These are phyloP conservation scores for Porodaedalea pini DNA, from an alignment of 1,284 basidiomycete species.

Conservation along the genomic window DNA sequence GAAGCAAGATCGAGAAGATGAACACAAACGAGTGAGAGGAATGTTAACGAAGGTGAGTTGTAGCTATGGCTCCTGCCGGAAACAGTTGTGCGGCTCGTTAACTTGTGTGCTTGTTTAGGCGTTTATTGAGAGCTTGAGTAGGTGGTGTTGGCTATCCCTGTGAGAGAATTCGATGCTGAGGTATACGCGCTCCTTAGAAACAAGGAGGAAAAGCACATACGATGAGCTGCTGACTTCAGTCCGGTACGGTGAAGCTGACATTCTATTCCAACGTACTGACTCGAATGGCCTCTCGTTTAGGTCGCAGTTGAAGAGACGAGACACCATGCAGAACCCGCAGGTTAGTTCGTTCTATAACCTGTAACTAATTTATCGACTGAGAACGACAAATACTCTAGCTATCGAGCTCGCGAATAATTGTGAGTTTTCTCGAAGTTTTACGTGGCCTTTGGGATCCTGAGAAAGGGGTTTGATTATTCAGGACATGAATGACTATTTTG, in stretches of 20 bases:
- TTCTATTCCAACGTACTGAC: background rate
- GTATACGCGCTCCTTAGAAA: slow-evolving; percentile 1
- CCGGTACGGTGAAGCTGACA: background rate
- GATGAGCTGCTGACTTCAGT: slow-evolving; percentile 14
- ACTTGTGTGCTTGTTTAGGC: background rate
- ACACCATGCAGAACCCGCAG: slow-evolving; percentile 10
- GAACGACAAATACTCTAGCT: no score
- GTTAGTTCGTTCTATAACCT: background rate
- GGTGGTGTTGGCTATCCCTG: background rate
- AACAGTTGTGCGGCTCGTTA: background rate
- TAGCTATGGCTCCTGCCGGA: background rate
- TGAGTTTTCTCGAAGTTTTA: background rate
- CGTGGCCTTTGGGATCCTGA: background rate
- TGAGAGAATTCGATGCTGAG: background rate
- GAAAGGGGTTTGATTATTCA: background rate
- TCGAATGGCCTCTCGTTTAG: background rate
- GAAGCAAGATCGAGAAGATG: slow-evolving; percentile 2
- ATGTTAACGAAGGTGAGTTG: slow-evolving; percentile 17
- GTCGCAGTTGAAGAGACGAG: background rate
- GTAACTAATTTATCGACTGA: no score
- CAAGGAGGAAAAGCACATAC: slow-evolving; percentile 8
- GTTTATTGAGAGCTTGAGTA: slow-evolving; percentile 17
- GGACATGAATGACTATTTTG: slow-evolving; percentile 14
- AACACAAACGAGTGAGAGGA: slow-evolving; percentile 5
- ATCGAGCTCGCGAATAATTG: slow-evolving; percentile 9